Evolutionary conservation across 192 early-diverging fungal genomes (phyloP), one percentile per base, ranked within the genome.

Genomic region (Backusella liffmaniae): DNA sequence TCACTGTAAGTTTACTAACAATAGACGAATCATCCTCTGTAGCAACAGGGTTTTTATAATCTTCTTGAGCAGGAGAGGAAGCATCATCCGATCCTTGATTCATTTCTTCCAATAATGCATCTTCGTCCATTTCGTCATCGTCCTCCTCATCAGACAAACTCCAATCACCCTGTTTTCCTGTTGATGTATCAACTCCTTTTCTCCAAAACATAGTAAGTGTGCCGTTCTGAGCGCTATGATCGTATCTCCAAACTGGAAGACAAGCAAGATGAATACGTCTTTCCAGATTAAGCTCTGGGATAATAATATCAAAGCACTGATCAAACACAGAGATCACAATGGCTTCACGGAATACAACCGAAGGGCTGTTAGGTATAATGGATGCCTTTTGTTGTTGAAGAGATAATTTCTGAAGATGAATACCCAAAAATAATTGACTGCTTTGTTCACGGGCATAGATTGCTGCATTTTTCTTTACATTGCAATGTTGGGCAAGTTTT

Each of bases 371-470:
- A 51, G 78, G 79, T 51, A 76, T 73, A 70, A 77, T 69, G 1
- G 86, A 83, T 69, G 89, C 53, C 56, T 89, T 86, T 42, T 76
- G 65, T 13, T 95, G 83, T 68, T 91, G 87, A 6, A 88, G 82
- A 39, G 87, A 86, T 68, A 89, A 67, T 56, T 89, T 86, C 36
- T 78, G 59, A 10, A 96, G 82, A 72, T 91, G 87, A 8, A 88
- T 80, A 44, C 86, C 86, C 15, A 96, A 86, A 79, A 88, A 96
- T 0, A 96, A 82, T 30, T 82, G 78, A 21, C 80, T 84, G 36
- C 85, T 88, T 79, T 87, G 86, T 75, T 96, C 93, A 70, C 91
- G 90, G 5, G 92, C 95, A 62, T 88, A 82, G 70, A 91, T 92
- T n/a, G 88, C 77, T 9, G 86, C 88, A 46, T 90, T 90, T 78